These are phyloP conservation scores for Rhododendron ferrugineum DNA, from an alignment of 148 eudicot species.

Conservation along the genomic window DNA sequence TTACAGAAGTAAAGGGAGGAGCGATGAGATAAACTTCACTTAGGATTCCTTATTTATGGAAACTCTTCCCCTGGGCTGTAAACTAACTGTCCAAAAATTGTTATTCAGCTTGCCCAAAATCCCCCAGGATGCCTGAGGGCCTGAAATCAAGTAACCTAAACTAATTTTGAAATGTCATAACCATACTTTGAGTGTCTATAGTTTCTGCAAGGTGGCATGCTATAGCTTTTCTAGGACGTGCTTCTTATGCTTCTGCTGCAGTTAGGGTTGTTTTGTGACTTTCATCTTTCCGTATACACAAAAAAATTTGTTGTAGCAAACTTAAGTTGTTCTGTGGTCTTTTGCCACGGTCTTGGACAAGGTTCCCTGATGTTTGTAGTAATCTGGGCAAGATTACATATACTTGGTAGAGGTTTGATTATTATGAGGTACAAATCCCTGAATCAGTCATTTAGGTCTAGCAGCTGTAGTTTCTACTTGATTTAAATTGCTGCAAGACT, in stretches of 20 bases:
- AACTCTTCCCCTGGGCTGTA: not conserved
- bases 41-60: not conserved
- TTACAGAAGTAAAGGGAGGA: not conserved
- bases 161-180: not conserved
- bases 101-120: not conserved
- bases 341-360: not conserved
- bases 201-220: not conserved
- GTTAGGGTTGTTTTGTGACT: not conserved
- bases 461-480: not conserved
- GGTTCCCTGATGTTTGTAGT: not conserved
- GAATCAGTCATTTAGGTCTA: not conserved
- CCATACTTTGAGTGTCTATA: conserved; percentile 2
- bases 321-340: not conserved
- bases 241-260: not conserved
- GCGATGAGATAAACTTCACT: not conserved
- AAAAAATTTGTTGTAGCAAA: not conserved
- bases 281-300: not conserved
- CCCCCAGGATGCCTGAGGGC: not conserved
- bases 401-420: not conserved
- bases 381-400: not conserved
- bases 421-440: not conserved
- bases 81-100: not conserved
- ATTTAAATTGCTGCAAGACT: not conserved
- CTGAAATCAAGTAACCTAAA: not conserved
- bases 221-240: not conserved